A percentile compares a stretch with the other conserved stretches of the same genome.
Conservation (phyloP, 495 filamentous ascomycete species). For the Aspergillus bridgeri region DNA sequence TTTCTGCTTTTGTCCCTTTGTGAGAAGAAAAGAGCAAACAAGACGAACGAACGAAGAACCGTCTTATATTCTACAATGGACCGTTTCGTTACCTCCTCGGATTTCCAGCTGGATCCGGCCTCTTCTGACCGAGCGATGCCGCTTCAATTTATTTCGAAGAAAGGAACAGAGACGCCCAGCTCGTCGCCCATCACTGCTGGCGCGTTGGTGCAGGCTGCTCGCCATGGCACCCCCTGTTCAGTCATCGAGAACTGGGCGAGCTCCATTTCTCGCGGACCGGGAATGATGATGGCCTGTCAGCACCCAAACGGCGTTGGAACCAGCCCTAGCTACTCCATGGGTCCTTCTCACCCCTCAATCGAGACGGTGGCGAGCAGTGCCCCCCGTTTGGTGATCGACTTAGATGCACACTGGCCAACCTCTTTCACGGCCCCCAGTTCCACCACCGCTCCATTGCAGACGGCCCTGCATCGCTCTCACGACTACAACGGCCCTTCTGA, state of each 20-base stretch:
- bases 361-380: conserved; percentile 10
- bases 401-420: conserved; percentile 9
- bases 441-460: conserved; percentile 14
- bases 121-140: conserved; percentile 27
- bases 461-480: conserved; percentile 11
- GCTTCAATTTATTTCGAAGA: conserved; percentile 15
- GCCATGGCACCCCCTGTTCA: conserved; percentile 17
- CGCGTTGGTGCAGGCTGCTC: conserved; percentile 16
- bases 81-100: conserved; percentile 16
- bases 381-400: conserved; percentile 14
- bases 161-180: conserved; percentile 20
- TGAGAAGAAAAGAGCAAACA: background rate
- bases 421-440: conserved; percentile 12
- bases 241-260: conserved; percentile 22
- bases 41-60: background rate
- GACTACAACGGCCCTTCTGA: conserved; percentile 8
- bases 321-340: conserved; percentile 13
- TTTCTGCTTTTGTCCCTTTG: background rate
- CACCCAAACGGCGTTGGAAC: conserved; percentile 12
- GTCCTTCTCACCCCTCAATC: conserved; percentile 13
- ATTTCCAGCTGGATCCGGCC: conserved; percentile 20
- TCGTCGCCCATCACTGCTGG: conserved; percentile 11
- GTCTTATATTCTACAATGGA: conserved; percentile 22
- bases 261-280: conserved; percentile 23
- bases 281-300: conserved; percentile 20